Percentiles rank a stretch among this genome's conserved stretches.
Evolutionary conservation across 2,329 filamentous ascomycete genomes (phyloP).

Genomic region (Ambrosiella cleistominuta): DNA sequence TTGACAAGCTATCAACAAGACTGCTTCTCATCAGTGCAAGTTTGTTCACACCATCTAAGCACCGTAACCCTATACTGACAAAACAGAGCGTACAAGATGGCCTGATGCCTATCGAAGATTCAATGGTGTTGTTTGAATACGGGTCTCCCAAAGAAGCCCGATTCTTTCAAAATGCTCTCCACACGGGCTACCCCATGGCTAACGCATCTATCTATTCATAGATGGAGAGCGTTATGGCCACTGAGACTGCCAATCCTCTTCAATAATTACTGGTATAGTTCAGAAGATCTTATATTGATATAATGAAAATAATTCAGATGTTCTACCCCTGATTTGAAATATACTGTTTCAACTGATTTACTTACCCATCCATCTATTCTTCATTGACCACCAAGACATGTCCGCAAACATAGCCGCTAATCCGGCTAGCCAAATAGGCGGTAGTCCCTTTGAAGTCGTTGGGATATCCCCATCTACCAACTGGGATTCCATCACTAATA

Average conservation of each 20-base stretch:
- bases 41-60: slow-evolving; percentile 3
- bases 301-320: no score
- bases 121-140: slow-evolving; percentile 44
- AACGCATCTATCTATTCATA: slow-evolving; percentile 41
- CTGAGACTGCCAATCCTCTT: background rate
- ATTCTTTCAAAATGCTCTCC: slow-evolving; percentile 42
- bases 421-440: slow-evolving; percentile 58
- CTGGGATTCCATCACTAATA: slow-evolving; percentile 67
- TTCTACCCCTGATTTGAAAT: no score
- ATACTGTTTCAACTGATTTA: background rate
- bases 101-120: slow-evolving; percentile 52
- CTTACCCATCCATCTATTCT: slow-evolving; percentile 76
- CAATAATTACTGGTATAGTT: background rate
- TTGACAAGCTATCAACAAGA: slow-evolving; percentile 36
- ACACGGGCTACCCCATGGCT: slow-evolving; percentile 51
- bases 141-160: slow-evolving; percentile 45
- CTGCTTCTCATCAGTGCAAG: slow-evolving; percentile 43
- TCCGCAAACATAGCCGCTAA: slow-evolving; percentile 67
- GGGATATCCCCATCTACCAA: slow-evolving; percentile 63
- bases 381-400: slow-evolving; percentile 74
- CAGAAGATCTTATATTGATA: background rate
- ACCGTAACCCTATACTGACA: background rate
- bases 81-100: slow-evolving; percentile 41
- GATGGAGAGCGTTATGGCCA: slow-evolving; percentile 37
- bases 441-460: slow-evolving; percentile 78